phyloP scores from a whole-genome alignment of 108 stramenopile genomes.

The Cyclotella sp. region DNA sequence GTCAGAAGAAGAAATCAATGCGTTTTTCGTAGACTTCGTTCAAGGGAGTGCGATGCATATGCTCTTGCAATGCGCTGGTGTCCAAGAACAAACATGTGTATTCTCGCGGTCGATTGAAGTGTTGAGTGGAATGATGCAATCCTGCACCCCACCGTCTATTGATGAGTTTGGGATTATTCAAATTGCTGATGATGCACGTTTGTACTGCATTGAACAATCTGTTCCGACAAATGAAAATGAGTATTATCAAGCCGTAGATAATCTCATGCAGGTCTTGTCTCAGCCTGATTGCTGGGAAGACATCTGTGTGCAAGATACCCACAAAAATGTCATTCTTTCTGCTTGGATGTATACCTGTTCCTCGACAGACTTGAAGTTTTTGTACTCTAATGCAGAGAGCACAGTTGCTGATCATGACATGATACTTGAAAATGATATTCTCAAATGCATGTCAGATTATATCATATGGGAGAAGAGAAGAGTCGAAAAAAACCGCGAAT shows the following conservation, averaged over 20 bases:
- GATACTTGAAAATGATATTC: conserved; percentile 26
- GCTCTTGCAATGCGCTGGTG: conserved; percentile 34
- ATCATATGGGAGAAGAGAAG: conserved; percentile 10
- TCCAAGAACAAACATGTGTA: conserved; percentile 19
- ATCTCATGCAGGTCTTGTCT: conserved; percentile 27
- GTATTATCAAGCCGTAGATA: conserved; percentile 5
- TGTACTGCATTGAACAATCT: conserved; percentile 13
- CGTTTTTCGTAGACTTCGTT: conserved; percentile 12
- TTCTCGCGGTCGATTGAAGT: conserved; percentile 29
- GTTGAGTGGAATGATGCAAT: conserved; percentile 19
- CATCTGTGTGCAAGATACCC: conserved; percentile 17
- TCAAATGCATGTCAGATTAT: conserved; percentile 39
- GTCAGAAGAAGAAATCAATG: conserved; percentile 5
- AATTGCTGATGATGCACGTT: conserved; percentile 16
- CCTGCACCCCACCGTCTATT: conserved; percentile 27
- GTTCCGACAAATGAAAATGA: conserved; percentile 4
- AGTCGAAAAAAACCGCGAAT: conserved; percentile 2
- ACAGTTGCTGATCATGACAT: neutral
- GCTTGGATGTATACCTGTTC: conserved; percentile 43
- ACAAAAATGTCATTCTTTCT: conserved; percentile 16
- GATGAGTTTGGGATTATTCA: conserved; percentile 23
- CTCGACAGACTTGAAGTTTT: conserved; percentile 23
- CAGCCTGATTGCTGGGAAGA: conserved; percentile 38
- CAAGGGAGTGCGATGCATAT: conserved; percentile 17
- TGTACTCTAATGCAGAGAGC: conserved; percentile 5